phyloP scores from a whole-genome alignment of 208 protist species.

The Naegleria lovaniensis region DNA sequence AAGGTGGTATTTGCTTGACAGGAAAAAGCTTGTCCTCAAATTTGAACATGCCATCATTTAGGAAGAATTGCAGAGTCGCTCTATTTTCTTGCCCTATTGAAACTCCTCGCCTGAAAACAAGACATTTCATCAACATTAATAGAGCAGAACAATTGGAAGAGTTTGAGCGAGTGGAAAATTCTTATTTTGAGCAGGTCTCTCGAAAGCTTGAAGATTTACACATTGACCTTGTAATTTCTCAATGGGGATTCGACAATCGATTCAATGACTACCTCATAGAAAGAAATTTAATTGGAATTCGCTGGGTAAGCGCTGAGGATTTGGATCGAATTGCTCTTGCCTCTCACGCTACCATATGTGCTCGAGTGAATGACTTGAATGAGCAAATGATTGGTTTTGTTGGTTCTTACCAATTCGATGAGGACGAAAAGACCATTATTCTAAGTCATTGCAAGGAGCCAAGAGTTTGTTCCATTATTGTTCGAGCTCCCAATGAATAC shows the following conservation, averaged over 20 bases:
- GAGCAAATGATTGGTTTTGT: conserved; percentile 84
- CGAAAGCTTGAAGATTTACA: neutral
- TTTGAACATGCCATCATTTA: neutral
- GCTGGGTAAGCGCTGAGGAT: conserved; percentile 95
- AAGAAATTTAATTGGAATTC: conserved; percentile 97
- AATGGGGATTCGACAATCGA: neutral
- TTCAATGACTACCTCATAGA: conserved; percentile 51
- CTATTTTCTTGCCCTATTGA: neutral
- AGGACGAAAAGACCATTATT: conserved; percentile 61
- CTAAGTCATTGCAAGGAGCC: conserved; percentile 83
- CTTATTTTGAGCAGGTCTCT: neutral
- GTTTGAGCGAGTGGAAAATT: neutral
- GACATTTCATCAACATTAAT: neutral
- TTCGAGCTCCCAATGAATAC: neutral
- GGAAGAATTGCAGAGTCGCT: neutral
- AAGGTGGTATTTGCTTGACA: neutral
- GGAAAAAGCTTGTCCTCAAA: neutral
- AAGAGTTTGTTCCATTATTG: conserved; percentile 61
- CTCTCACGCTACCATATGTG: conserved; percentile 88
- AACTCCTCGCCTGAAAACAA: neutral
- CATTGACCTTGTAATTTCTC: neutral
- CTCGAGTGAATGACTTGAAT: conserved; percentile 87
- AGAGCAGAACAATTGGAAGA: neutral
- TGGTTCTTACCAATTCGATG: conserved; percentile 72
- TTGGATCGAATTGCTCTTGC: conserved; percentile 98